phyloP scores from a whole-genome alignment of 306 rosid genomes.

The Prosopis cineraria region DNA sequence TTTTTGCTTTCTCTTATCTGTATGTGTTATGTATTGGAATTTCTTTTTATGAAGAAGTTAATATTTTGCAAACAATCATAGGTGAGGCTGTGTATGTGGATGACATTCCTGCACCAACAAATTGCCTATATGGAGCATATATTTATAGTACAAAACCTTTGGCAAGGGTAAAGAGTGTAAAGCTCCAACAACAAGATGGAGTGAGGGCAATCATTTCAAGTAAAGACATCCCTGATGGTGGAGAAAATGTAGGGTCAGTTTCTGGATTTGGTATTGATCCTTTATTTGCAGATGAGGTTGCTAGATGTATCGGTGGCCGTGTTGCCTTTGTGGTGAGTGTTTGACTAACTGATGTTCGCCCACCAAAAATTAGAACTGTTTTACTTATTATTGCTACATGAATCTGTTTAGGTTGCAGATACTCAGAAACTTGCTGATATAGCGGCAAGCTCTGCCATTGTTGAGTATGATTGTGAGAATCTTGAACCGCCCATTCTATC shows the following conservation, averaged over 20 bases:
- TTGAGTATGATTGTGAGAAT: slow-evolving; percentile 65
- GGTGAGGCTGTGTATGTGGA: slow-evolving; percentile 95
- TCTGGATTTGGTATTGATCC: slow-evolving; percentile 59
- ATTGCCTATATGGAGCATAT: slow-evolving; percentile 80
- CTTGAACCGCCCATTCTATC: slow-evolving; percentile 72
- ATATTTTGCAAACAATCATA: slow-evolving; percentile 37
- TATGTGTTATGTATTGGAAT: neutral
- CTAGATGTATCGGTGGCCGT: slow-evolving; percentile 69
- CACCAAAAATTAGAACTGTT: slow-evolving; percentile 15
- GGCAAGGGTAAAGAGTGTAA: slow-evolving; percentile 66
- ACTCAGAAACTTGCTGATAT: slow-evolving; percentile 81
- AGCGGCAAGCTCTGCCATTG: slow-evolving; percentile 67
- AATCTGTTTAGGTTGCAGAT: slow-evolving; percentile 75
- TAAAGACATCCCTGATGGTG: slow-evolving; percentile 75
- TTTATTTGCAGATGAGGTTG: slow-evolving; percentile 69
- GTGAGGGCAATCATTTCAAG: slow-evolving; percentile 59
- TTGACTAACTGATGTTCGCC: slow-evolving; percentile 23
- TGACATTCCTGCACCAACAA: slow-evolving; percentile 85
- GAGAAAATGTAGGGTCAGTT: slow-evolving; percentile 67
- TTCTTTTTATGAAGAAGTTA: slow-evolving; percentile 6
- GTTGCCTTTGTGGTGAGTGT: slow-evolving; percentile 81
- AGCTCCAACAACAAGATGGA: slow-evolving; percentile 53
- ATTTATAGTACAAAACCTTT: slow-evolving; percentile 74
- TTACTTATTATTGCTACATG: neutral
- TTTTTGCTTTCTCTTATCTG: slow-evolving; percentile 9